Evolutionary conservation across 768 basidiomycete species (phyloP), one percentile per base, ranked within the genome.

Genomic region (Macrocybe gigantea): DNA sequence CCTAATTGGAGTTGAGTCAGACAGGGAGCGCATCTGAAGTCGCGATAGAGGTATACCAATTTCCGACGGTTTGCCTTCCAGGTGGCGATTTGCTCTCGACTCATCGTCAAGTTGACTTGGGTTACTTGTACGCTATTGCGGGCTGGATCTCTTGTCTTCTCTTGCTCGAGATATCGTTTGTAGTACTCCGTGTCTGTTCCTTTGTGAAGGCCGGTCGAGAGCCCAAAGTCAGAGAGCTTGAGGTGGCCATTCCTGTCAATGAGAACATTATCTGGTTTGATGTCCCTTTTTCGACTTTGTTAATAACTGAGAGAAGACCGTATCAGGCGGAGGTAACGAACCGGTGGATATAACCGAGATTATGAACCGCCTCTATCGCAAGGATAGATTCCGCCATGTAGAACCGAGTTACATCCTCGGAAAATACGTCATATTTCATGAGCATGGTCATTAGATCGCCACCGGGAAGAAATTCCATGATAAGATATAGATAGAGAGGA

Each of bases 401-500:
- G 69, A 99, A 97, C 49, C 95, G 85, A 31, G 93, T 94, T 34
- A 98, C 95, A 62, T 98, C 95, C 66, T 98, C 96, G 6, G 91
- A 92, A 71, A 98, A 98, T 6, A 95, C 88, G 65, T 97, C 95
- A 67, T 99, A 98, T 68, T 97, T 98, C 86, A 99, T 99, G 57
- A 99, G 73, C 95, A 98, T 99, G 9, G 96, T 97, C 95, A 99
- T 98, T 53, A 99, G 74, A 64, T 99, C 95, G n/a, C 95, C 95
- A 39, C 95, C 95, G 34, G 82, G 80, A 38, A 83, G 73, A 56
- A 79, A 79, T 54, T 78, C 78, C 95, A 99, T 99, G 73, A 99
- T 89, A 51, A 99, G 80, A 70, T 97, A 99, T 29, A 99, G 82
- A 62, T 95, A 97, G 45, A 91, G 72, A 1, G 89, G 82, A 64